Percentiles rank a stretch among this genome's conserved stretches.
Evolutionary conservation across 2,329 filamentous ascomycete genomes (phyloP).

Genomic region (Cyphellophora attinorum): DNA sequence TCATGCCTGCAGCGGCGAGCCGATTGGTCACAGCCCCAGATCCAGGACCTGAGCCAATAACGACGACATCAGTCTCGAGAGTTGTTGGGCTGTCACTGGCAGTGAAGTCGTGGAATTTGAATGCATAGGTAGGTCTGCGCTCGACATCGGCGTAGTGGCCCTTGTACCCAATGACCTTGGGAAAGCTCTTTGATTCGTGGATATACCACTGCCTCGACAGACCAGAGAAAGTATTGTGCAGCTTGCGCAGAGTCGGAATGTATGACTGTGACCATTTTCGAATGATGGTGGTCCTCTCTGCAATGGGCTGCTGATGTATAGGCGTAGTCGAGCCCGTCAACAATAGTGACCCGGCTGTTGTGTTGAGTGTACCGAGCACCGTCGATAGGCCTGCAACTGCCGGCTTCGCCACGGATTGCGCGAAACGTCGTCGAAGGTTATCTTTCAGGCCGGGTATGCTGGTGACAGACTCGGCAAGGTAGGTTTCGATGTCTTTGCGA

Average conservation of each 20-base stretch:
- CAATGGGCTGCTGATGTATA: constrained; percentile 44
- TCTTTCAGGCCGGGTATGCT: constrained; percentile 41
- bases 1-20: constrained; percentile 44
- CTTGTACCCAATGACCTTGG: constrained; percentile 43
- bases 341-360: constrained; percentile 45
- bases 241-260: constrained; percentile 40
- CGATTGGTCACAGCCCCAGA: constrained; percentile 53
- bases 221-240: constrained; percentile 39
- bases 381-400: constrained; percentile 39
- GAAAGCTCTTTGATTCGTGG: constrained; percentile 40
- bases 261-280: constrained; percentile 44
- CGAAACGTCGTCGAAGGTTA: constrained; percentile 38
- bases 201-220: constrained; percentile 46
- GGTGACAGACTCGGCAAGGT: constrained; percentile 39
- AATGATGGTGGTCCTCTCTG: constrained; percentile 45
- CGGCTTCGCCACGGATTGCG: constrained; percentile 38
- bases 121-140: constrained; percentile 42
- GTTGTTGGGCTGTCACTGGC: constrained; percentile 44
- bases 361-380: constrained; percentile 45
- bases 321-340: constrained; percentile 48
- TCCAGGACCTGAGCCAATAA: constrained; percentile 81
- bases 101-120: constrained; percentile 49
- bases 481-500: constrained; percentile 29
- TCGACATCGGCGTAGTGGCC: constrained; percentile 44
- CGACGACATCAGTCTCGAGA: constrained; percentile 65